phyloP scores from a whole-genome alignment of 2,329 filamentous ascomycete species.

The Fusarium albosuccineum region DNA sequence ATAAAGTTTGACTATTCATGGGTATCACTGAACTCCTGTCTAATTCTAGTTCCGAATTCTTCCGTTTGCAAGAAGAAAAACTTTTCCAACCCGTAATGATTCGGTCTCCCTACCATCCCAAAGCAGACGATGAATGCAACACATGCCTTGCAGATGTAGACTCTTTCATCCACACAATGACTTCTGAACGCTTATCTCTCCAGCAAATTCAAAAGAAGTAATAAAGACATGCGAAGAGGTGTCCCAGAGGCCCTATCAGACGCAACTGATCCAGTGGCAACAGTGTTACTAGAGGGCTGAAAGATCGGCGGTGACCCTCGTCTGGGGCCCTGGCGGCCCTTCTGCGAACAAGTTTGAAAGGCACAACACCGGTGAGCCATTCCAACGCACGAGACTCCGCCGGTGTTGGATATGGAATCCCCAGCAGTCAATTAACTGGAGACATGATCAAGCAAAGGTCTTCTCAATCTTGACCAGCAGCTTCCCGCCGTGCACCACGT shows the following conservation, averaged over 20 bases:
- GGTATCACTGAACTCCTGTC: slow-evolving; percentile 39
- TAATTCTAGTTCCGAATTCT: slow-evolving; percentile 33
- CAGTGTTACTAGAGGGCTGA: neutral
- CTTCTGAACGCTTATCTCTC: neutral
- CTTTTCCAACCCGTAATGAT: slow-evolving; percentile 2
- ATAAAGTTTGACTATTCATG: slow-evolving; percentile 30
- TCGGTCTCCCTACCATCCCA: neutral
- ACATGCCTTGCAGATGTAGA: neutral
- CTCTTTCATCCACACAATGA: neutral
- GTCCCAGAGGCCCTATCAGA: no score
- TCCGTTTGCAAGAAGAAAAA: neutral
- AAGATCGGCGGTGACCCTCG: neutral
- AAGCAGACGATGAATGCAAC: slow-evolving; percentile 3
- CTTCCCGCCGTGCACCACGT: slow-evolving; percentile 59
- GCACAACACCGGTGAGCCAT: slow-evolving; percentile 11
- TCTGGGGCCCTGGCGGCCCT: neutral
- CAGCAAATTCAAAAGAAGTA: neutral
- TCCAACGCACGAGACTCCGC: neutral
- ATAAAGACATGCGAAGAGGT: neutral
- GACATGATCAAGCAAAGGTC: slow-evolving; percentile 51
- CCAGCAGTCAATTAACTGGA: neutral
- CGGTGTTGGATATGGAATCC: neutral
- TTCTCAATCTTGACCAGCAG: slow-evolving; percentile 68
- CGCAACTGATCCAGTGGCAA: neutral
- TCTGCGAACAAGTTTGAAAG: neutral